A percentile compares a stretch with the other conserved stretches of the same genome.
These are phyloP conservation scores for Filosporella fistucella DNA, from an alignment of 495 filamentous ascomycete genomes.

Conservation along the genomic window DNA sequence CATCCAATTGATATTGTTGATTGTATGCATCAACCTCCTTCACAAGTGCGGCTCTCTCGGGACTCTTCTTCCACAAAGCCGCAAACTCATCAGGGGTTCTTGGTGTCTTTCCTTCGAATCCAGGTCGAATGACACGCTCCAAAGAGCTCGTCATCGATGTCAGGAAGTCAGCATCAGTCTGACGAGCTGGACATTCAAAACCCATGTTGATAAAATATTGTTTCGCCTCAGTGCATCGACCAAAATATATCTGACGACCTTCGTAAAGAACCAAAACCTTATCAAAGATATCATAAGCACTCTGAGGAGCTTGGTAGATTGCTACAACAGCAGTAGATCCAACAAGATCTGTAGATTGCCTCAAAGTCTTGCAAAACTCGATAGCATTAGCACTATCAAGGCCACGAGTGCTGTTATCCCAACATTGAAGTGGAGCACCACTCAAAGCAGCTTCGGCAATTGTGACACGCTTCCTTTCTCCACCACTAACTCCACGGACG, in stretches of 20 bases:
- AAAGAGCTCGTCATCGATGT: constrained; percentile 65
- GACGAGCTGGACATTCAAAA: constrained; percentile 44
- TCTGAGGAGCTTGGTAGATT: constrained; percentile 29
- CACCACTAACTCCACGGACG: constrained; percentile 73
- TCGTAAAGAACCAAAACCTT: constrained; percentile 60
- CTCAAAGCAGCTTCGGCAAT: constrained; percentile 68
- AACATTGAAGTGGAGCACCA: constrained; percentile 52
- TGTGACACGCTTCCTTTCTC: constrained; percentile 76
- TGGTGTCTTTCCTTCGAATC: constrained; percentile 58
- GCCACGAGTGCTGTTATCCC: constrained; percentile 49
- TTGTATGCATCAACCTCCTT: constrained; percentile 68
- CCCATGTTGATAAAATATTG: constrained; percentile 57
- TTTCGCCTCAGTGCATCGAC: constrained; percentile 48
- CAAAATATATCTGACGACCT: constrained; percentile 63
- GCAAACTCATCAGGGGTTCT: constrained; percentile 68
- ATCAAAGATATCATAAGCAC: constrained; percentile 54
- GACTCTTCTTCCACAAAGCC: constrained; percentile 49
- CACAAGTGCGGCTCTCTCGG: constrained; percentile 44
- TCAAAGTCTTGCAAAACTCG: constrained; percentile 39
- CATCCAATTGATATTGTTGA: constrained; percentile 52
- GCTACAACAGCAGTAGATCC: constrained; percentile 44
- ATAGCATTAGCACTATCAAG: constrained; percentile 45
- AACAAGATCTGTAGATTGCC: constrained; percentile 43
- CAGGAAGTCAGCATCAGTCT: constrained; percentile 65
- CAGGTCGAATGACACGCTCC: constrained; percentile 54